These are phyloP conservation scores for Saprolegnia diclina DNA, from an alignment of 352 stramenopile species.

Conservation along the genomic window DNA sequence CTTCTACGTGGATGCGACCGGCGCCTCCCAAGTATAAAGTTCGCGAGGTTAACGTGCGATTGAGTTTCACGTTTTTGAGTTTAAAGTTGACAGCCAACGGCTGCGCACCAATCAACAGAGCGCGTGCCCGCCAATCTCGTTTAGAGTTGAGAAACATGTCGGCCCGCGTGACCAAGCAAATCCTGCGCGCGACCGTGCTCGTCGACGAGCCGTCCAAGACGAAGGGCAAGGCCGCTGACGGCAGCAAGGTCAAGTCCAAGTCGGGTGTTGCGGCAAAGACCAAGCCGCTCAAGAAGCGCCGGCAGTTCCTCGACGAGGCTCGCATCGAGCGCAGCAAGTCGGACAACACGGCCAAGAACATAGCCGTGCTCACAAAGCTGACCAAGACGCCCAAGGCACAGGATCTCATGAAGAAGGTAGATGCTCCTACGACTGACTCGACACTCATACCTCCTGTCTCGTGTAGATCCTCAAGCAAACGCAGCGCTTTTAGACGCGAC, in stretches of 20 bases:
- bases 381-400: conserved; percentile 12
- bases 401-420: conserved; percentile 27
- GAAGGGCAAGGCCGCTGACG: not conserved
- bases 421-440: not conserved
- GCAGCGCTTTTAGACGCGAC: not conserved
- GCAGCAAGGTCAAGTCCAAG: conserved; percentile 1
- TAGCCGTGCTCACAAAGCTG: conserved; percentile 5
- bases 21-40: not conserved
- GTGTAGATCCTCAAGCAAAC: conserved; percentile 5
- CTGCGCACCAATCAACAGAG: conserved; percentile 6
- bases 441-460: not conserved
- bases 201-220: conserved; percentile 18
- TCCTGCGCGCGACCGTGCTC: conserved; percentile 6
- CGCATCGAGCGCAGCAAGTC: conserved; percentile 4
- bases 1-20: not conserved
- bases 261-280: not conserved
- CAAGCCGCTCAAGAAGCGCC: conserved; percentile 13
- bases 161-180: conserved; percentile 25
- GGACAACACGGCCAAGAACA: conserved; percentile 24
- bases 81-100: not conserved
- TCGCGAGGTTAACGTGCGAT: not conserved
- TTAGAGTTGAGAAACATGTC: conserved; percentile 13
- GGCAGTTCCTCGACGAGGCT: conserved; percentile 21
- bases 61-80: not conserved
- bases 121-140: not conserved